phyloP scores from a whole-genome alignment of 2,329 filamentous ascomycete genomes.

The Colletotrichum aenigma region DNA sequence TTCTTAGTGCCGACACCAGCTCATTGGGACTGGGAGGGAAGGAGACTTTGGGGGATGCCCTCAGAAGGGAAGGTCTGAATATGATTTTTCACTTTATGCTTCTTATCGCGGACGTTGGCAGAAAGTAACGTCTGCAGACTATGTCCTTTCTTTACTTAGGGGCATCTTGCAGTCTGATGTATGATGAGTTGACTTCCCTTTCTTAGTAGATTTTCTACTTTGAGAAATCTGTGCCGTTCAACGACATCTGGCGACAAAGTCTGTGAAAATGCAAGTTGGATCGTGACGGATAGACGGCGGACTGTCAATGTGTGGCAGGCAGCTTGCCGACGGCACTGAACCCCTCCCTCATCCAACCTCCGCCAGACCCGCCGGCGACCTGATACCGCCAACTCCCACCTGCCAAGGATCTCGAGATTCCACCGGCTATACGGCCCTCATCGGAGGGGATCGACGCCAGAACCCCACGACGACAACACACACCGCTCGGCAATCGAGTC shows the following conservation, averaged over 20 bases:
- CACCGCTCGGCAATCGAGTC: background rate
- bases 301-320: background rate
- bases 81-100: background rate
- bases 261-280: background rate
- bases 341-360: background rate
- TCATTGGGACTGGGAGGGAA: background rate
- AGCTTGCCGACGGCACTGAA: background rate
- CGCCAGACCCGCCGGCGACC: background rate
- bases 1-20: background rate
- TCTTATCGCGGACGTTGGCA: background rate
- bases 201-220: background rate
- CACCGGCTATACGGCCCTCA: rapidly evolving
- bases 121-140: background rate
- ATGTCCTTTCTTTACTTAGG: background rate
- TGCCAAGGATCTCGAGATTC: background rate
- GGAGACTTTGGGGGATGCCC: background rate
- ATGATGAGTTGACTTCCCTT: background rate
- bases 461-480: background rate
- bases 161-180: background rate
- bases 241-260: background rate
- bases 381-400: background rate
- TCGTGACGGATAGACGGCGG: rapidly evolving
- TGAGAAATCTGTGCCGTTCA: background rate
- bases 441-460: background rate
- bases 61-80: background rate